phyloP scores from a whole-genome alignment of 495 filamentous ascomycete genomes.

The Neohortaea acidophila region DNA sequence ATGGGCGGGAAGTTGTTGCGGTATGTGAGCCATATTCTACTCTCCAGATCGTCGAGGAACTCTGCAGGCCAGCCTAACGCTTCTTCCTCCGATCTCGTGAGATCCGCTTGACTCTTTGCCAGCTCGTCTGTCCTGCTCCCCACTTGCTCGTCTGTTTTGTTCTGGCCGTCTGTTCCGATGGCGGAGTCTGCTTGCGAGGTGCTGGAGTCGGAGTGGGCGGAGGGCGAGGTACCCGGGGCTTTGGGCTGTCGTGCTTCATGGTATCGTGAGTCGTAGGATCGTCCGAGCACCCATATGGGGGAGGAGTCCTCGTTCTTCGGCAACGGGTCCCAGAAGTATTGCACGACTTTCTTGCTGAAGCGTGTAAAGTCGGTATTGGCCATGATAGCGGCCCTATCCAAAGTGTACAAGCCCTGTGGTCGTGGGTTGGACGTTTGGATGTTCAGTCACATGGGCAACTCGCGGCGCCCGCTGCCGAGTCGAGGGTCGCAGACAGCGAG shows the following conservation, averaged over 20 bases:
- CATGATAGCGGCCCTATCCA: conserved; percentile 38
- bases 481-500: too few species aligned
- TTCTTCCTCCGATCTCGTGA: conserved; percentile 14
- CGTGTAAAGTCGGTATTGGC: conserved; percentile 44
- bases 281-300: conserved; percentile 81
- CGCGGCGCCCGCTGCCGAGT: too few species aligned
- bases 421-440: too few species aligned
- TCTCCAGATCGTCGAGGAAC: conserved; percentile 88
- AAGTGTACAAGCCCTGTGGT: too few species aligned
- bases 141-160: conserved; percentile 6
- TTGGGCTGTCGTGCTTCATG: conserved; percentile 14
- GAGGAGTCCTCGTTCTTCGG: conserved; percentile 66
- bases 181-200: conserved; percentile 17
- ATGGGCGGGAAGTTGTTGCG: conserved; percentile 76
- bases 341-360: conserved; percentile 63
- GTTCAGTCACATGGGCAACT: too few species aligned
- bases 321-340: conserved; percentile 91
- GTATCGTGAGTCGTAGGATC: conserved; percentile 43
- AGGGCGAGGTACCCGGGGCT: conserved; percentile 8
- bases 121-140: conserved; percentile 8
- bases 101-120: conserved; percentile 4
- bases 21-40: conserved; percentile 92
- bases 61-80: conserved; percentile 60
- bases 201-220: conserved; percentile 10
- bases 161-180: conserved; percentile 7